Evolutionary conservation across 129 eudicot genomes (phyloP).

Genomic region (sunflower (Helianthus annuus)): DNA sequence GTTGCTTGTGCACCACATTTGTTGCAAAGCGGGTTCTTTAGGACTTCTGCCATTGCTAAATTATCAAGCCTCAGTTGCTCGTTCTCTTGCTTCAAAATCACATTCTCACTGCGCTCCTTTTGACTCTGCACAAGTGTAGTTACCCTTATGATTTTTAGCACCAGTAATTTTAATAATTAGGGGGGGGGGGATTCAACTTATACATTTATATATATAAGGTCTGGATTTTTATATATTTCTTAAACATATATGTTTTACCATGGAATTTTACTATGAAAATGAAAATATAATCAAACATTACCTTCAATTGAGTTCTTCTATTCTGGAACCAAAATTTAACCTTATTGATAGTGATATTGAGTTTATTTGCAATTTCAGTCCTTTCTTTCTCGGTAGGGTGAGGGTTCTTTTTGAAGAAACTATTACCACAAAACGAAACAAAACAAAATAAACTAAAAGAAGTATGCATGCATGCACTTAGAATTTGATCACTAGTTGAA

Average conservation of each 20-base stretch:
- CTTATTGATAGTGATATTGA: slow-evolving; percentile 48
- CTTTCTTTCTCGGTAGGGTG: slow-evolving; percentile 66
- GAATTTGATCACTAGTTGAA: neutral
- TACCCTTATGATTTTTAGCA: slow-evolving; percentile 2
- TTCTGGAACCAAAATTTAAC: slow-evolving; percentile 89
- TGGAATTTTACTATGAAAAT: neutral
- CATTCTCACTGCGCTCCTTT: slow-evolving; percentile 54
- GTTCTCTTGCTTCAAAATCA: slow-evolving; percentile 53
- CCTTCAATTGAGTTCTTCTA: slow-evolving; percentile 78
- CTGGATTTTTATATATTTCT: too few relatives aligned
- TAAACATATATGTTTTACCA: too few relatives aligned
- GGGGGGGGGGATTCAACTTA: too few relatives aligned
- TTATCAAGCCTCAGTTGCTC: slow-evolving; percentile 52
- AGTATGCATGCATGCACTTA: neutral
- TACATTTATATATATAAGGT: too few relatives aligned
- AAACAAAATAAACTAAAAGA: neutral
- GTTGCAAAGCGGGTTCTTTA: slow-evolving; percentile 45
- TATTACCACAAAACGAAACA: slow-evolving; percentile 15
- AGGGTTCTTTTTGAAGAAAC: slow-evolving; percentile 58
- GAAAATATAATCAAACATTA: neutral
- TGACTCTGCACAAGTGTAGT: slow-evolving; percentile 38
- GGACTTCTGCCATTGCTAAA: slow-evolving; percentile 54
- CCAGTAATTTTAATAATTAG: too few relatives aligned
- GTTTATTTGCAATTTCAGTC: slow-evolving; percentile 49
- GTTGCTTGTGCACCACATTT: slow-evolving; percentile 62